Evolutionary conservation across 1,139 yeast species (phyloP), one percentile per base, ranked within the genome.

Genomic region (Pichia sp.): DNA sequence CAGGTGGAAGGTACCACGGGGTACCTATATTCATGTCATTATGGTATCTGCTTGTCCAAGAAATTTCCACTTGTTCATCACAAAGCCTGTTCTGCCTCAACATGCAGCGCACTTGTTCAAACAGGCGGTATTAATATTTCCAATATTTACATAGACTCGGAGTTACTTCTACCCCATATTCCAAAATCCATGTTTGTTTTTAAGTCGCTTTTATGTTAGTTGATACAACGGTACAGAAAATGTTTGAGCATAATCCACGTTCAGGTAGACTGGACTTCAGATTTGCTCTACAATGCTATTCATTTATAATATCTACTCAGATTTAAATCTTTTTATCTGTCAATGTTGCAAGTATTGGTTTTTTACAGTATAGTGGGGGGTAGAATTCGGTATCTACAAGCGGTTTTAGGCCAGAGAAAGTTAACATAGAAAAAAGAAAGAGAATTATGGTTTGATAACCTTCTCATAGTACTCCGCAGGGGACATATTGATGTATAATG

Each of bases 61-160:
- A 34, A 78, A 77, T 47, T 66, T 84, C 11, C 74, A 74, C 45
- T 65, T 78, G 20, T 77, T 79, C 19, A 59, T 76, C 30, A 63
- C 72, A 6, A 62, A 87, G 47, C 70, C 85, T 0, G 69, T 78
- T 65, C 77, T 18, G 69, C 81, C 3, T 77, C 86, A 0, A 41
- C 77, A 24, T 76, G 75, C 53, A 80, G 78, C 50, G 76, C 77
- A 61, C 64, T 64, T 45, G 76, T 72, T 1, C 86, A 79, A 53
- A 54, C 71, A 1, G 78, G 77, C 2, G 55, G 61, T 30, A 70
- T 78, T 37, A 60, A 69, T 8, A 60, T 70, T 3, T 60, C 72
- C n/a, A 72, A 76, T 46, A 64, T 77, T 18, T 80, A 78, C 53
- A 63, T 34, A 67, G 63, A 2, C 47, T 71, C 27, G 58, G 64